phyloP scores from a whole-genome alignment of 1,284 basidiomycete genomes.

The Calocybe gambosa region DNA sequence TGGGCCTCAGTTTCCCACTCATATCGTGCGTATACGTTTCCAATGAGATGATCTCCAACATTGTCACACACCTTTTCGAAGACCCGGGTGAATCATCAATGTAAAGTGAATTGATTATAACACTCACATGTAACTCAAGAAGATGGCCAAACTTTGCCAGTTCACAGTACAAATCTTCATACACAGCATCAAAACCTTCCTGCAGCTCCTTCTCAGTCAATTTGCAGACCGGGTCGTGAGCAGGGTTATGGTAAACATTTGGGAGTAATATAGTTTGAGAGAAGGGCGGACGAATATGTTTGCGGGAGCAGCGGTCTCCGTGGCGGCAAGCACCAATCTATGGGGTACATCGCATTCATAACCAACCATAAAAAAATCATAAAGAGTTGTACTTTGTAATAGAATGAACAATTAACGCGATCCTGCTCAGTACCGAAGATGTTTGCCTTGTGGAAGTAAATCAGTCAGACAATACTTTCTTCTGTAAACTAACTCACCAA shows the following conservation, averaged over 20 bases:
- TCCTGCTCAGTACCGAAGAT: constrained; percentile 90
- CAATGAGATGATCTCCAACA: constrained; percentile 97
- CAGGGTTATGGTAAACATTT: constrained; percentile 99
- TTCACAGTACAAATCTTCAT: constrained; percentile 92
- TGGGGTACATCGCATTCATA: constrained; percentile 8
- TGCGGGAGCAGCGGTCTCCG: constrained; percentile 93
- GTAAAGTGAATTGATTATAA: constrained; percentile 4
- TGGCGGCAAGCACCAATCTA: constrained; percentile 94
- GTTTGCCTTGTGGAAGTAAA: constrained; percentile 49
- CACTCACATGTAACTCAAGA: constrained; percentile 85
- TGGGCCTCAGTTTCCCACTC: constrained; percentile 99
- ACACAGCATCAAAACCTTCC: constrained; percentile 95
- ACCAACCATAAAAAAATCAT: constrained; percentile 3
- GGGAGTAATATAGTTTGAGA: constrained; percentile 96
- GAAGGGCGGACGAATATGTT: constrained; percentile 96
- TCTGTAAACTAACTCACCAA: constrained; percentile 25
- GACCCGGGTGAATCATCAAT: constrained; percentile 2
- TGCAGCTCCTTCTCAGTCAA: constrained; percentile 85
- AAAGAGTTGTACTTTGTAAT: constrained; percentile 70
- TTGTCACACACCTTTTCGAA: constrained; percentile 87
- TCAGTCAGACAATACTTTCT: not conserved
- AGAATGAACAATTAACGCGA: constrained; percentile 92
- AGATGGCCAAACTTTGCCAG: constrained; percentile 93
- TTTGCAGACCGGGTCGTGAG: constrained; percentile 85
- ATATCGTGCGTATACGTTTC: constrained; percentile 97